Percentiles rank a stretch among this genome's conserved stretches.
phyloP scores from a whole-genome alignment of 371 early-diverging fungal species.

The Lichtheimia hyalospora region DNA sequence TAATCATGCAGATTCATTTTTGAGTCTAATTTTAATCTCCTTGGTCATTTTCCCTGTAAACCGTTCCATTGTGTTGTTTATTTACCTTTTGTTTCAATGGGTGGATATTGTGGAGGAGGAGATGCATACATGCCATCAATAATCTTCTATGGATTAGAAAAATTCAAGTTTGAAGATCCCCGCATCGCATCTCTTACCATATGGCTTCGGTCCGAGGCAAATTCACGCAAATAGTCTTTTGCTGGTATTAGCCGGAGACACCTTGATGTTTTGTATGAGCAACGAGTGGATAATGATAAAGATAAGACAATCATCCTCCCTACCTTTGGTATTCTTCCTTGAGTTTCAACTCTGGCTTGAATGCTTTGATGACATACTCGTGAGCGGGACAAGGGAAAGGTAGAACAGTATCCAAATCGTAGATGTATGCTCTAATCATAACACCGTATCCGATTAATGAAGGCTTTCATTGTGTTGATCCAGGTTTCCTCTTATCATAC shows the following conservation, averaged over 20 bases:
- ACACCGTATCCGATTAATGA: not conserved
- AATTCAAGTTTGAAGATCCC: not conserved
- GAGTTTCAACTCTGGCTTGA: conserved; percentile 28
- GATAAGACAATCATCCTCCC: not conserved
- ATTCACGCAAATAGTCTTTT: conserved; percentile 20
- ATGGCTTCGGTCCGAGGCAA: conserved; percentile 44
- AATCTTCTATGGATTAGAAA: conserved; percentile 11
- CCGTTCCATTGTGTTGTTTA: not conserved
- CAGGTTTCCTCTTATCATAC: not conserved
- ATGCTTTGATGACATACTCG: conserved; percentile 24
- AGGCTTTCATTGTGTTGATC: not conserved
- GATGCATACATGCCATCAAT: conserved; percentile 22
- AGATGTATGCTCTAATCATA: conserved; percentile 14
- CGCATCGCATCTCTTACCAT: conserved; percentile 26
- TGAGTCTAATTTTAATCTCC: not conserved
- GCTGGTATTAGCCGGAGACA: conserved; percentile 42
- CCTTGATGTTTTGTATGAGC: conserved; percentile 7
- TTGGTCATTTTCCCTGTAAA: not conserved
- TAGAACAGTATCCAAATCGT: conserved; percentile 38
- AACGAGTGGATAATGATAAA: not conserved
- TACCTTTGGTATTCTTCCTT: conserved; percentile 25
- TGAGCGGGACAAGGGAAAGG: conserved; percentile 33
- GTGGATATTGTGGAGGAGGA: conserved; percentile 31
- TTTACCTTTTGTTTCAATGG: conserved; percentile 17
- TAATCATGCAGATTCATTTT: conserved; percentile 21